Evolutionary conservation across 441 rosid species (phyloP).

Genomic region (Biscutella laevigata): DNA sequence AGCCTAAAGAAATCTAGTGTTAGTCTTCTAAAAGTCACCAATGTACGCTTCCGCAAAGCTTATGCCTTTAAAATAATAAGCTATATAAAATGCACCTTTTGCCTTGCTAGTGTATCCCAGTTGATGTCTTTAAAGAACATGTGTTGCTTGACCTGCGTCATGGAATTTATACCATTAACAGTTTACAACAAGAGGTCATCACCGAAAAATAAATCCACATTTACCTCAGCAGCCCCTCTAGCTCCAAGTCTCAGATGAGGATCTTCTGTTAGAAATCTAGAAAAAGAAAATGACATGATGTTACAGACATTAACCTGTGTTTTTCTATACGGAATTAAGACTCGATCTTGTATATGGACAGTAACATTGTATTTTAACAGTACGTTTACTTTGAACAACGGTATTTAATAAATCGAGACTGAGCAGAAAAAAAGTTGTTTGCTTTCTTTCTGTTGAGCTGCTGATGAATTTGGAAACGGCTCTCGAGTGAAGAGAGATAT

Average conservation of each 20-base stretch:
- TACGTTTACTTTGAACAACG: too few relatives aligned
- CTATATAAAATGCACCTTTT: slow-evolving; percentile 47
- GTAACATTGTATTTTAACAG: too few relatives aligned
- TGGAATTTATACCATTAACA: slow-evolving; percentile 2
- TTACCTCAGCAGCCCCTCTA: slow-evolving; percentile 88
- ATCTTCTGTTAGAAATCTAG: slow-evolving; percentile 91
- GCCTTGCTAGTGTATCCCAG: slow-evolving; percentile 98
- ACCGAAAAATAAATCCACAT: slow-evolving; percentile 13
- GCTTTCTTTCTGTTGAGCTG: too few relatives aligned
- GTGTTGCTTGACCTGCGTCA: slow-evolving; percentile 83
- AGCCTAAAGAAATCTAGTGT: slow-evolving; percentile 44
- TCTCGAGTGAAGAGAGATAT: too few relatives aligned
- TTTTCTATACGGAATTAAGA: slow-evolving; percentile 2
- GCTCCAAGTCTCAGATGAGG: slow-evolving; percentile 97
- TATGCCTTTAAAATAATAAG: neutral
- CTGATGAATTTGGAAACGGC: too few relatives aligned
- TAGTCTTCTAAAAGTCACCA: slow-evolving; percentile 2
- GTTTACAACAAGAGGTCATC: slow-evolving; percentile 11
- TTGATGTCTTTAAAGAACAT: slow-evolving; percentile 83
- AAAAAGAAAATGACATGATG: slow-evolving; percentile 18
- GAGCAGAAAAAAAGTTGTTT: too few relatives aligned
- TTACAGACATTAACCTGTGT: neutral
- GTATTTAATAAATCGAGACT: too few relatives aligned
- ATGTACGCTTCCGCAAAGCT: slow-evolving; percentile 7
- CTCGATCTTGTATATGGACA: neutral